phyloP scores from a whole-genome alignment of 352 stramenopile species.

The Phytophthora megakarya region DNA sequence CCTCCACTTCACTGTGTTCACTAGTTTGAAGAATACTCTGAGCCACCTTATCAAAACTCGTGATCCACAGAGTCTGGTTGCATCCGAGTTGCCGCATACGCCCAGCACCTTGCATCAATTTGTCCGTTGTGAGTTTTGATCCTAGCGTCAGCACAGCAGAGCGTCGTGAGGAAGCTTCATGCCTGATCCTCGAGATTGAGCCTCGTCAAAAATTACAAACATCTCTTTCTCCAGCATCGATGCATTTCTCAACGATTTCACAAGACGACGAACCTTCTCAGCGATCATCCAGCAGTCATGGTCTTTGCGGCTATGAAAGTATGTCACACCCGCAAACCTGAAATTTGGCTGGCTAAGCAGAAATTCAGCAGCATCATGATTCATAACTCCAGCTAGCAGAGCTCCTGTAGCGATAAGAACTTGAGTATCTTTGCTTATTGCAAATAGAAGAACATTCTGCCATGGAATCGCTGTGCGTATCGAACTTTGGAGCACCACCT shows the following conservation, averaged over 20 bases:
- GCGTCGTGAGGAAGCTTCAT: conserved; percentile 83
- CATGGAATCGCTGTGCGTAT: conserved; percentile 30
- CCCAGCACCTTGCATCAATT: conserved; percentile 92
- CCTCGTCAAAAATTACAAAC: conserved; percentile 94
- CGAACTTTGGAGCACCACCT: conserved; percentile 25
- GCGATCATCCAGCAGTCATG: conserved; percentile 81
- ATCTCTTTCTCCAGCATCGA: conserved; percentile 76
- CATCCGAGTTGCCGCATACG: conserved; percentile 82
- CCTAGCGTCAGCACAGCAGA: conserved; percentile 85
- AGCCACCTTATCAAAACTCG: conserved; percentile 70
- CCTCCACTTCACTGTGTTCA: conserved; percentile 51
- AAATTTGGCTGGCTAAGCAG: conserved; percentile 42
- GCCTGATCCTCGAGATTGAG: conserved; percentile 84
- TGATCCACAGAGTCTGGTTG: conserved; percentile 74
- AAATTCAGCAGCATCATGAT: conserved; percentile 55
- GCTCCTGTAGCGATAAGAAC: conserved; percentile 88
- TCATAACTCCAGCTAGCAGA: conserved; percentile 70
- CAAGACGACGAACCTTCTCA: conserved; percentile 53
- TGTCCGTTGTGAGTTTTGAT: conserved; percentile 91
- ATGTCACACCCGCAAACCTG: conserved; percentile 69
- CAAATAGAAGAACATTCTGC: conserved; percentile 52
- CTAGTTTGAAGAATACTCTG: conserved; percentile 44
- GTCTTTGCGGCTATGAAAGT: conserved; percentile 67
- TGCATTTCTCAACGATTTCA: conserved; percentile 59
- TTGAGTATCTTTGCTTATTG: conserved; percentile 46